A percentile compares a stretch with the other conserved stretches of the same genome.
These are phyloP conservation scores for Amyloporia xantha DNA, from an alignment of 768 basidiomycete genomes.

Conservation along the genomic window DNA sequence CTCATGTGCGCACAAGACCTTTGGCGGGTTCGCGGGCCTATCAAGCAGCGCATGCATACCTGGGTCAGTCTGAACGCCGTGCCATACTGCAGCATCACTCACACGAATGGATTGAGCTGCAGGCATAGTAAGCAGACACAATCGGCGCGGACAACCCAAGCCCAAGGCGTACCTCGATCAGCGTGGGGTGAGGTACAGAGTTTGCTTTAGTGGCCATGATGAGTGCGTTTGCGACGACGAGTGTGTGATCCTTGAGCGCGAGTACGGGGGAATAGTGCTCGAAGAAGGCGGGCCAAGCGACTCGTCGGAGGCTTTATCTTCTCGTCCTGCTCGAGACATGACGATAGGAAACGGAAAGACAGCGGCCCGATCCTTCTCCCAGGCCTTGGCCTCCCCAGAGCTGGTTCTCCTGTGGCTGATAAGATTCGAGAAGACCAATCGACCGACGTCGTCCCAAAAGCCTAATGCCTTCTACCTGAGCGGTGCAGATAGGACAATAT, in stretches of 20 bases:
- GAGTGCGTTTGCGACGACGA: neutral
- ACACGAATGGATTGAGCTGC: constrained; percentile 69
- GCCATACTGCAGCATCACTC: constrained; percentile 17
- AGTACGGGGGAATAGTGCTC: neutral
- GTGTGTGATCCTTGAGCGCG: neutral
- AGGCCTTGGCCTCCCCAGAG: neutral
- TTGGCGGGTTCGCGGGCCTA: constrained; percentile 48
- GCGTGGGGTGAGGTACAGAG: constrained; percentile 51
- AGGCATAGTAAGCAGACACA: neutral
- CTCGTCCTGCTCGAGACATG: neutral
- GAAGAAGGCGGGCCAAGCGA: neutral
- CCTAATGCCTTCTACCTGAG: neutral
- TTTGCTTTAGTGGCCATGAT: constrained; percentile 57
- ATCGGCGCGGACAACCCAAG: neutral
- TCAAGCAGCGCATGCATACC: neutral
- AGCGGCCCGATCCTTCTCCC: neutral
- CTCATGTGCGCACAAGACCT: constrained; percentile 43
- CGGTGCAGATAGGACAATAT: neutral
- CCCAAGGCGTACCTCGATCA: constrained; percentile 45
- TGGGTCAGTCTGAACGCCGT: too few relatives aligned
- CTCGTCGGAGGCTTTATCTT: neutral
- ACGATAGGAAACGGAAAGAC: neutral
- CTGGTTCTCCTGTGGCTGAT: neutral
- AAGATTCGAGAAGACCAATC: neutral
- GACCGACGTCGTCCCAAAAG: neutral